Base-by-base conservation (phyloP, 768 basidiomycete species). In the Leccinum incarnatum region DNA sequence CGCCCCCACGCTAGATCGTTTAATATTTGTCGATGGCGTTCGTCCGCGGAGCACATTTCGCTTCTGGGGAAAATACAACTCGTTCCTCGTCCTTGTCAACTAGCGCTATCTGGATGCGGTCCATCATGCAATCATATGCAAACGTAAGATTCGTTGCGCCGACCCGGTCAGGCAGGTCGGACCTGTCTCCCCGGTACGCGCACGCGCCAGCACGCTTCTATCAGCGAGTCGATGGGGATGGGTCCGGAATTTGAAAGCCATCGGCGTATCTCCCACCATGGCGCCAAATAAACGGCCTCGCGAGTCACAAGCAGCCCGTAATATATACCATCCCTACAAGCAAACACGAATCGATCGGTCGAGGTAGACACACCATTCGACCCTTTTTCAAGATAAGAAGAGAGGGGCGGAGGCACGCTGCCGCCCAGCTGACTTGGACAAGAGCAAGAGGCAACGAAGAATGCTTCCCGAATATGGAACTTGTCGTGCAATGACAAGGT, bases 11-110 rank as follows among this genome's bases (percentile, higher is more conserved):
- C 55, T 11, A 15, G 32, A n/a, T 25, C 11, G 36, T 21, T 47
- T 23, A 15, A 11, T 5, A 40, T n/a, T n/a, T 40, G 37, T 27
- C 30, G 11, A 56, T 19, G 15, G 32, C n/a, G n/a, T 15, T 32
- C 4, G 21, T 58, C 57, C 56, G 57, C 57, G 56, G 57, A 21
- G 56, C 19, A 34, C 12, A 3, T 32, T 49, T 15, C 21, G 17
- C 19, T 21, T 40, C 19, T 42, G 36, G 47, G n/a, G 36, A 34
- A 10, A 42, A 23, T 23, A n/a, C 11, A 11, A 14, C 15, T 14
- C 42, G 59, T 40, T 42, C 51, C 12, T 21, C 2, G 47, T 14
- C 47, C 19, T 53, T 53, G 17, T 15, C 11, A n/a, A 23, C 19
- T 8, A 15, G 15, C 36, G 36, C 36, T 1, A 8, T 45, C 10